Percentiles rank a stretch among this genome's conserved stretches.
Evolutionary conservation across 2,329 filamentous ascomycete genomes (phyloP).

Genomic region (Ophiostoma novo-ulmi): DNA sequence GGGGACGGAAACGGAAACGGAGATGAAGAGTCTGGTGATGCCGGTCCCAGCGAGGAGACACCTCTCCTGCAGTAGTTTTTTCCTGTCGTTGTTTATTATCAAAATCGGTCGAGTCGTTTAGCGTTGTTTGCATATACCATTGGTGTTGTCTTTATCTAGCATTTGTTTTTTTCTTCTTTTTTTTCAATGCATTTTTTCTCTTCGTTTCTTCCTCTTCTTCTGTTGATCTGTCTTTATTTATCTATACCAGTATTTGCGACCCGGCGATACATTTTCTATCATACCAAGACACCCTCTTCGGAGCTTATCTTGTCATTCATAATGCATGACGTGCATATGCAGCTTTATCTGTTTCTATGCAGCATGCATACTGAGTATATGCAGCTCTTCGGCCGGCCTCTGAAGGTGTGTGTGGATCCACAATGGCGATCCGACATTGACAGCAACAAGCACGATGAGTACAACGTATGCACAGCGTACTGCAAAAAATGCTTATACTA

Average conservation of each 20-base stretch:
- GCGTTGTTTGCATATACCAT: background rate
- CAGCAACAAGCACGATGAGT: background rate
- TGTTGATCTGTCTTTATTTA: background rate
- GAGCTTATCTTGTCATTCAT: background rate
- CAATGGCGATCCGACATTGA: constrained; percentile 3
- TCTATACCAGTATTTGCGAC: background rate
- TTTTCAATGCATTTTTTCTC: too few relatives aligned
- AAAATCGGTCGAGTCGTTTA: background rate
- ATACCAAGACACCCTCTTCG: background rate
- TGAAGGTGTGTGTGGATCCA: background rate
- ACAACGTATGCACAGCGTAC: background rate
- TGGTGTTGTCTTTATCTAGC: background rate
- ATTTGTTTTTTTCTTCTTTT: background rate
- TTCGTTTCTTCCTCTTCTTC: too few relatives aligned
- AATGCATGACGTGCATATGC: background rate
- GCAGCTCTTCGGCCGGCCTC: background rate
- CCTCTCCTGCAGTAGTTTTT: constrained; percentile 31
- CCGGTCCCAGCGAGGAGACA: constrained; percentile 29
- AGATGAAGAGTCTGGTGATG: background rate
- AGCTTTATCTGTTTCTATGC: background rate
- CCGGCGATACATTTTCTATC: background rate
- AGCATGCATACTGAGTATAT: background rate
- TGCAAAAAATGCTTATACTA: background rate
- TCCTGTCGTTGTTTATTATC: background rate
- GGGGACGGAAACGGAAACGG: background rate